These are phyloP conservation scores for Chytriomyces hyalinus DNA, from an alignment of 192 early-diverging fungal genomes.

Conservation along the genomic window DNA sequence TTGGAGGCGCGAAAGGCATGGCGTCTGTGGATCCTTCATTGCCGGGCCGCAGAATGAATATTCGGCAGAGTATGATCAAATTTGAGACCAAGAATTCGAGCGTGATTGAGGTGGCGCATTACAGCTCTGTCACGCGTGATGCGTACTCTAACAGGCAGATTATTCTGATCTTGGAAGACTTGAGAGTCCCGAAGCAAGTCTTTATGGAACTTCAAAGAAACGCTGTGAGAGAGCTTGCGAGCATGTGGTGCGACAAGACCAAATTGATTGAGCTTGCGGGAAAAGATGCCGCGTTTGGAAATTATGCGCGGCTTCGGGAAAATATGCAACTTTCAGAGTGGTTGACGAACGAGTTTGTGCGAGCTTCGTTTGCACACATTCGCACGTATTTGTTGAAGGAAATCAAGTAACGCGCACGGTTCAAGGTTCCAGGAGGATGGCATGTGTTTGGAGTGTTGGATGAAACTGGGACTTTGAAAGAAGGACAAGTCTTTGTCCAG, in stretches of 20 bases:
- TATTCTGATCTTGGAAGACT: constrained; percentile 61
- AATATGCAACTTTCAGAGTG: constrained; percentile 4
- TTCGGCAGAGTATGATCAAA: constrained; percentile 65
- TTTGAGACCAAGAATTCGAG: constrained; percentile 51
- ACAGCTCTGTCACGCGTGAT: constrained; percentile 47
- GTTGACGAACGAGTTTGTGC: constrained; percentile 21
- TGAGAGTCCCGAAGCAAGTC: constrained; percentile 62
- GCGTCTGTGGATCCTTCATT: constrained; percentile 45
- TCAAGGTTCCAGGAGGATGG: constrained; percentile 40
- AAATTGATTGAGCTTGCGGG: constrained; percentile 22
- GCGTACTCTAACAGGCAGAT: constrained; percentile 70
- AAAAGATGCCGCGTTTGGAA: constrained; percentile 29
- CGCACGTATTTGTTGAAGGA: constrained; percentile 19
- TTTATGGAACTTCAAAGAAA: constrained; percentile 56
- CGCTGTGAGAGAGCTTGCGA: constrained; percentile 15
- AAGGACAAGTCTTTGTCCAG: constrained; percentile 47
- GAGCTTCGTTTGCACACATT: constrained; percentile 30
- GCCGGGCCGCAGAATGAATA: constrained; percentile 43
- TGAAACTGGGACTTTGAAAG: constrained; percentile 46
- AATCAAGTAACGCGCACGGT: constrained; percentile 44
- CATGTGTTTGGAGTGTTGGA: constrained; percentile 51
- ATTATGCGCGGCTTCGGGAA: constrained; percentile 24
- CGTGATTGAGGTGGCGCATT: constrained; percentile 64
- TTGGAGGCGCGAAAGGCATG: constrained; percentile 62
- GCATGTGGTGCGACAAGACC: constrained; percentile 12